Base-by-base conservation (phyloP, 352 stramenopile species). In the Aphanomyces invadans region DNA sequence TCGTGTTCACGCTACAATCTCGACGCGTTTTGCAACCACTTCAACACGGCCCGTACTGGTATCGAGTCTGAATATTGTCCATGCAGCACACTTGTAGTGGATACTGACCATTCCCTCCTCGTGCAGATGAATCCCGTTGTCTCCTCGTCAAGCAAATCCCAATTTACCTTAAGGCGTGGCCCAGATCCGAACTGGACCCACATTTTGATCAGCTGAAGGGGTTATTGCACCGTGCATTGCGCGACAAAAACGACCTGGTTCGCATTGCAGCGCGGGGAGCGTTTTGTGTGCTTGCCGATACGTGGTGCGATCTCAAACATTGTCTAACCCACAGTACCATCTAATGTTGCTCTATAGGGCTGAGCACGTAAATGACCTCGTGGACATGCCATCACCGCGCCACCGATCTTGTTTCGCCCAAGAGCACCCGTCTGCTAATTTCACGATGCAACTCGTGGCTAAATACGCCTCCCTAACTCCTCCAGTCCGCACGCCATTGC, bases 131-230 rank as follows among this genome's bases (percentile, higher is more conserved):
- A n/a, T 42, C 54, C 0, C 60, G 60, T 15, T 25, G n/a, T 15
- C 49, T 67, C 12, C 21, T 49, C 33, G 48, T 59, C 9, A 39
- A 49, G 28, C 60, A 67, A 17, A n/a, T 67, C n/a, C 60, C 60
- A 17, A 42, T 57, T 10, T 59, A 59, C 49, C 23, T 67, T 23
- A 32, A 7, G 12, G 31, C 42, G 21, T 67, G 60, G 60, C 21
- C 21, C 4, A 56, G 42, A 44, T 15, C 29, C 25, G 60, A 67
- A 46, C 28, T 67, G 1, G 60, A 67, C 29, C 21, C 19, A 4
- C 46, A 67, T 39, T 67, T 36, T 33, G 21, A 26, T 15, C 32
- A 4, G 3, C 4, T 67, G 39, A 67, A 67, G 33, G 38, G 2
- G 19, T 42, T 59, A 23, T 17, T 67, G 3, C n/a, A 19, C 2